Evolutionary conservation across 2,329 filamentous ascomycete genomes (phyloP).

Genomic region (Elsinoe arachidis): DNA sequence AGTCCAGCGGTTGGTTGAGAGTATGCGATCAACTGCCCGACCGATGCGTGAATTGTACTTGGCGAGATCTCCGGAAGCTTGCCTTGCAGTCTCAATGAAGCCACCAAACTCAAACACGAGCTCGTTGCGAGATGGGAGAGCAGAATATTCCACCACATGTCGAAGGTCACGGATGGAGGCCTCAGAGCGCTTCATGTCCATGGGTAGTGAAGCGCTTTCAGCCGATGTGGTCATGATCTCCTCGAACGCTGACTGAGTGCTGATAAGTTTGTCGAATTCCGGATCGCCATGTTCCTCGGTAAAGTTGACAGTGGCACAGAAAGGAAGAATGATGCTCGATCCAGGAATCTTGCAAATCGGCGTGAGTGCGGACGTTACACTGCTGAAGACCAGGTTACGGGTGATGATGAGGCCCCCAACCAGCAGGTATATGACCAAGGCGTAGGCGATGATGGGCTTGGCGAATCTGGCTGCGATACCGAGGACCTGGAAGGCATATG

Average conservation of each 20-base stretch:
- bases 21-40: conserved; percentile 62
- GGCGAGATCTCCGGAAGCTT: conserved; percentile 58
- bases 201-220: conserved; percentile 57
- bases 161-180: conserved; percentile 65
- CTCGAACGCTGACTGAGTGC: conserved; percentile 66
- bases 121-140: conserved; percentile 58
- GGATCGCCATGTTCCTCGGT: conserved; percentile 30
- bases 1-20: conserved; percentile 69
- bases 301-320: conserved; percentile 38
- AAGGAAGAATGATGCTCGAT: conserved; percentile 50
- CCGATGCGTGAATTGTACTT: conserved; percentile 71
- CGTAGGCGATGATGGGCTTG: conserved; percentile 55
- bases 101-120: conserved; percentile 66
- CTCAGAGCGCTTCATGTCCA: conserved; percentile 73
- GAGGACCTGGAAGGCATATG: conserved; percentile 49
- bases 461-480: conserved; percentile 52
- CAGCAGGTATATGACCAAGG: conserved; percentile 53
- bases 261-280: conserved; percentile 68
- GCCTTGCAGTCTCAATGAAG: conserved; percentile 61
- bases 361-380: conserved; percentile 53
- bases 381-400: conserved; percentile 54
- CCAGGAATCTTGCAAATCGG: conserved; percentile 65
- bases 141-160: conserved; percentile 61
- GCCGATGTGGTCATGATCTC: conserved; percentile 61
- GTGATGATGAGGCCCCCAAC: conserved; percentile 51